phyloP scores from a whole-genome alignment of 257 asterid genomes.

The Osmanthus fragrans region DNA sequence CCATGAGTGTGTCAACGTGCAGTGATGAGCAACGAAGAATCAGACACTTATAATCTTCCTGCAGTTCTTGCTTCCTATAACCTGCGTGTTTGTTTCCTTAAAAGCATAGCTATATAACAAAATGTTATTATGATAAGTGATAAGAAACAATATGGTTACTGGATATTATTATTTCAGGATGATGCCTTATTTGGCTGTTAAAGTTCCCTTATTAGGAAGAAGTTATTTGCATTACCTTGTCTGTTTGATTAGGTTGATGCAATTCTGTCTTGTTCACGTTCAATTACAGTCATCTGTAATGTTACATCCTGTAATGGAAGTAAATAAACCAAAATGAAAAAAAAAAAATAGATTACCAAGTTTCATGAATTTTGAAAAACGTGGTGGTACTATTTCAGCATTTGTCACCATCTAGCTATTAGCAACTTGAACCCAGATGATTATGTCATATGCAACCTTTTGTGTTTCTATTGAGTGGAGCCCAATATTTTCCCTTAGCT shows the following conservation, averaged over 20 bases:
- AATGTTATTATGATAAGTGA: conserved; percentile 14
- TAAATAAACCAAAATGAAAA: background rate
- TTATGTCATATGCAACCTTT: background rate
- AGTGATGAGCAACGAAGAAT: conserved; percentile 11
- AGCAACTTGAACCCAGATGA: background rate
- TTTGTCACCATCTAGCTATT: conserved; percentile 9
- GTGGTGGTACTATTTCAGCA: background rate
- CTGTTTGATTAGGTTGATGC: conserved; percentile 8
- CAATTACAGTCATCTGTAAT: background rate
- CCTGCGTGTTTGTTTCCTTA: background rate
- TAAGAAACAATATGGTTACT: conserved; percentile 2
- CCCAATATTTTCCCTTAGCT: conserved; percentile 12
- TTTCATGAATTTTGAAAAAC: background rate
- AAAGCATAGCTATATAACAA: conserved; percentile 10
- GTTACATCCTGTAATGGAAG: background rate
- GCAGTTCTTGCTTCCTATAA: background rate
- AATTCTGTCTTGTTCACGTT: background rate
- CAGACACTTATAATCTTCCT: background rate
- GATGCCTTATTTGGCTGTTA: conserved; percentile 6
- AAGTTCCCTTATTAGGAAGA: conserved; percentile 1
- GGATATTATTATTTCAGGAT: background rate
- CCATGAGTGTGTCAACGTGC: background rate
- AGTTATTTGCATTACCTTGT: conserved; percentile 1
- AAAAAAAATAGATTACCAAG: background rate
- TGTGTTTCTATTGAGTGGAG: conserved; percentile 3